Percentiles rank a stretch among this genome's conserved stretches.
Evolutionary conservation across 148 eudicot species (phyloP).

Genomic region (Vaccinium darrowii): DNA sequence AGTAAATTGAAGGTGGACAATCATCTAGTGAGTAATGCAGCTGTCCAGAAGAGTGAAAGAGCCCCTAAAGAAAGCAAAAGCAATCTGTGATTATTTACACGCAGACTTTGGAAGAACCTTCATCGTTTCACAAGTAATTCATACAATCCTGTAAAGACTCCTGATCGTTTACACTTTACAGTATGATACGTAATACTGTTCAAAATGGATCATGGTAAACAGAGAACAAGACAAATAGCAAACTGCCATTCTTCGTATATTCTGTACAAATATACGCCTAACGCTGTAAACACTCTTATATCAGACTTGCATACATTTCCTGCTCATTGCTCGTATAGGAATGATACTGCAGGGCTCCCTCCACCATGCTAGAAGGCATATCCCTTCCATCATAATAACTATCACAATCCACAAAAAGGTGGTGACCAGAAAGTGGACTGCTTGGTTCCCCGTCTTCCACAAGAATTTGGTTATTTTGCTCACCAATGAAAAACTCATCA

Average conservation of each 20-base stretch:
- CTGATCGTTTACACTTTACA: neutral
- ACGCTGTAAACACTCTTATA: constrained; percentile 18
- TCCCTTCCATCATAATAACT: constrained; percentile 16
- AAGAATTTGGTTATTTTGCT: constrained; percentile 23
- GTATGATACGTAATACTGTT: neutral
- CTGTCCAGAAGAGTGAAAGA: neutral
- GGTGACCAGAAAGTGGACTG: constrained; percentile 9
- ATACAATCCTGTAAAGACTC: neutral
- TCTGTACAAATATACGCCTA: neutral
- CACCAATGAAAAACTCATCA: constrained; percentile 15
- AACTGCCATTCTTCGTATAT: neutral
- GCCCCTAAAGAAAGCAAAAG: neutral
- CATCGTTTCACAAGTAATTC: neutral
- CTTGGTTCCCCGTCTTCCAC: constrained; percentile 24
- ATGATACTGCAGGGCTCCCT: constrained; percentile 16
- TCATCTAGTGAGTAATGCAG: neutral
- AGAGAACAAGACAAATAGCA: neutral
- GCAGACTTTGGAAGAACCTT: neutral
- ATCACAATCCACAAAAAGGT: constrained; percentile 37
- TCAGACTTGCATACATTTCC: constrained; percentile 33
- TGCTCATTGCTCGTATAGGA: constrained; percentile 8
- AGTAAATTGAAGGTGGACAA: neutral
- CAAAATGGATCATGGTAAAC: neutral
- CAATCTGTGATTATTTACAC: neutral
- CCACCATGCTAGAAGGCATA: constrained; percentile 24